Evolutionary conservation across 345 rosid species (phyloP).

Genomic region (Eucalyptus polyanthemos): DNA sequence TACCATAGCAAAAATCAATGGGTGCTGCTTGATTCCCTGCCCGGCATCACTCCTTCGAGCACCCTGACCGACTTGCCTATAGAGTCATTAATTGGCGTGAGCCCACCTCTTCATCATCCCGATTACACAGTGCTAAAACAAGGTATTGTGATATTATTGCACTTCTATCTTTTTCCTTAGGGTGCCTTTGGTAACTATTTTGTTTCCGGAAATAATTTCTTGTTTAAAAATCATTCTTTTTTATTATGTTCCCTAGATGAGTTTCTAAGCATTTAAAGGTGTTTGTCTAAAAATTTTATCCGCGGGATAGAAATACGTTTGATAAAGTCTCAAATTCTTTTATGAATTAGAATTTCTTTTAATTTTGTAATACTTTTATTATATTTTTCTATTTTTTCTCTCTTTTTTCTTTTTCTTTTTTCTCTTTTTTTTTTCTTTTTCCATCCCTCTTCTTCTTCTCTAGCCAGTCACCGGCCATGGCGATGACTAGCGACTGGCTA

Average conservation of each 20-base stretch:
- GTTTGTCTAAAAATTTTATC: too few species aligned
- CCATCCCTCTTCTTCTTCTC: too few species aligned
- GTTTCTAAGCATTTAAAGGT: too few species aligned
- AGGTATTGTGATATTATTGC: slow-evolving; percentile 14
- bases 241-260: rapidly evolving
- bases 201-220: rapidly evolving
- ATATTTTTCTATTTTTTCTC: too few species aligned
- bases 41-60: slow-evolving; percentile 10
- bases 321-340: too few species aligned
- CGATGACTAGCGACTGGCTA: rapidly evolving
- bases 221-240: too few species aligned
- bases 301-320: rapidly evolving
- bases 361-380: too few species aligned
- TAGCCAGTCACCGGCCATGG: too few species aligned
- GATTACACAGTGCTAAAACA: slow-evolving; percentile 12
- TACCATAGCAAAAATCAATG: slow-evolving; percentile 13
- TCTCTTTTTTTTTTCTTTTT: too few species aligned
- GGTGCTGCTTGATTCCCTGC: not conserved
- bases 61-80: slow-evolving; percentile 11
- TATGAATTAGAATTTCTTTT: too few species aligned
- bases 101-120: slow-evolving; percentile 8
- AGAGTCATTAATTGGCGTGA: slow-evolving; percentile 2
- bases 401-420: rapidly evolving
- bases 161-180: not conserved
- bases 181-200: rapidly evolving